A percentile compares a stretch with the other conserved stretches of the same genome.
Conservation (phyloP, 441 rosid species). For the Gossypium aridum region DNA sequence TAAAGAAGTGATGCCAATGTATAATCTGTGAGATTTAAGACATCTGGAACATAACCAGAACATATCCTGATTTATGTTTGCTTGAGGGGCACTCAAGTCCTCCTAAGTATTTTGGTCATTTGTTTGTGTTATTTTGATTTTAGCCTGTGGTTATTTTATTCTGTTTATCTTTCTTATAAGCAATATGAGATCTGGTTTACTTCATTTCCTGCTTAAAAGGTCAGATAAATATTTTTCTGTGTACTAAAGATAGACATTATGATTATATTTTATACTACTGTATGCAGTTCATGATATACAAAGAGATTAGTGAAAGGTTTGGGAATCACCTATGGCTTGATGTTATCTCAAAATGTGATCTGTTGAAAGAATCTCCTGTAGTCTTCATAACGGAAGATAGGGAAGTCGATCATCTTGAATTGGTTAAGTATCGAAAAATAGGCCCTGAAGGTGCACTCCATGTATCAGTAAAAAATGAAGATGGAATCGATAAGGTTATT, state of each 20-base stretch:
- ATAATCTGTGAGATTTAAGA: neutral
- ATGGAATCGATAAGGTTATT: conserved; percentile 64
- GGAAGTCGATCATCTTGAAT: conserved; percentile 38
- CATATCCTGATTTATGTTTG: neutral
- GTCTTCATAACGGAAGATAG: conserved; percentile 48
- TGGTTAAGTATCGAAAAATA: conserved; percentile 46
- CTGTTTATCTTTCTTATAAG: neutral
- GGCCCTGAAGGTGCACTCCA: conserved; percentile 70
- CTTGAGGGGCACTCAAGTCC: neutral
- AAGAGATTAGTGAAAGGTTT: conserved; percentile 71
- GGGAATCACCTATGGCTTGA: conserved; percentile 74
- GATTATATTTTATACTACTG: neutral
- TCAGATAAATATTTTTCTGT: neutral
- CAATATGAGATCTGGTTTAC: neutral
- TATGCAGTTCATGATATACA: conserved; percentile 66
- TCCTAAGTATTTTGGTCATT: neutral
- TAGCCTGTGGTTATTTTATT: neutral
- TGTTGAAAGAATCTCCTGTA: conserved; percentile 54
- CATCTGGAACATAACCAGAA: neutral
- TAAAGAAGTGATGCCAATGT: neutral
- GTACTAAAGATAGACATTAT: neutral
- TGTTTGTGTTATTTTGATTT: neutral
- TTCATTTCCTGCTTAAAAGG: conserved; percentile 4
- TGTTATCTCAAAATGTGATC: conserved; percentile 83
- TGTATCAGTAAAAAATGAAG: conserved; percentile 64